Base-by-base conservation (phyloP, 1,284 basidiomycete genomes). In the Cystobasidium pallidum region DNA sequence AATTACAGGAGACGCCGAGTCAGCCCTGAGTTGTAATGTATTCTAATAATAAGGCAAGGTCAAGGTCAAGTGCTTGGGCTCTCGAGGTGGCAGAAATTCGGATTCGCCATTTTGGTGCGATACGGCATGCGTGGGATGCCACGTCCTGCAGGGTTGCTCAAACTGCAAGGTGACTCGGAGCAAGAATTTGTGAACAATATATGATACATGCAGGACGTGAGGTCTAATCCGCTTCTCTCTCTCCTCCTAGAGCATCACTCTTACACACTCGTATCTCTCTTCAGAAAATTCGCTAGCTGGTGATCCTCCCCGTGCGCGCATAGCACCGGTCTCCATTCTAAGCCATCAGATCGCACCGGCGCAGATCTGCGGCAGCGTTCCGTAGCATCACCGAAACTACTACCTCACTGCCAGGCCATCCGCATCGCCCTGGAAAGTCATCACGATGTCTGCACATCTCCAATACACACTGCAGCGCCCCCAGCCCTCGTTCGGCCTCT, bases 401-500 rank as follows among this genome's bases (percentile, higher is more conserved):
- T 17, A 11, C 11, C 43, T 45, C 43, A 45, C 43, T 45, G 24
- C 24, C 6, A n/a, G 15, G 19, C n/a, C 43, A n/a, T 45, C 36
- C 8, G 43, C 43, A 45, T 45, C 43, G 19, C 13, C 36, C 6
- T 6, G 36, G 11, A 32, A 1, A 36, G 30, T 36, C 54, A 19
- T 3, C 4, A 36, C n/a, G 1, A 57, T 57, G 54, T 21, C 54
- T 34, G 28, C 19, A 7, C 54, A 57, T 8, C 54, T 57, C 28
- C 54, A 57, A n/a, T 57, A 57, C 54, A 57, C 54, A 36, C 54
- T 57, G 30, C 54, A 57, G 19, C 54, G 54, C 54, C 36, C 54
- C 17, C 54, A 57, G 19, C 54, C 54, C 13, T 34, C 36, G 13
- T 36, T 32, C 36, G 54, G 13, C 19, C 54, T 57, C 3, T 57